Base-by-base conservation (phyloP, 2,329 filamentous ascomycete genomes). In the Periconia sp. region DNA sequence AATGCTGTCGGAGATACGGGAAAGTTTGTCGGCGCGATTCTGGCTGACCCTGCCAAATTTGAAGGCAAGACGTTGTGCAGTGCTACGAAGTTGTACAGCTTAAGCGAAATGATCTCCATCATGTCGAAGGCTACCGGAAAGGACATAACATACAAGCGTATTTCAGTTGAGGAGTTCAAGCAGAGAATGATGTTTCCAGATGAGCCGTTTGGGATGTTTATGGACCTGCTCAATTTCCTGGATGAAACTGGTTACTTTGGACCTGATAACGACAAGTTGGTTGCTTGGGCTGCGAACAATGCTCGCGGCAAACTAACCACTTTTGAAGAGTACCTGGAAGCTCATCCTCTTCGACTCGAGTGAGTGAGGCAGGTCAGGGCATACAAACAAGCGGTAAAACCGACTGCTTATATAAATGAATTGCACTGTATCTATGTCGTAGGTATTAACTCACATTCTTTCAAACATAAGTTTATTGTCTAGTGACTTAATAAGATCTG, bases 1-100 rank as follows among this genome's bases (percentile, higher is more conserved):
- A 55, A 62, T 41, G 53, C 59, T 2, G 51, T 55, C 3, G 40
- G 43, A 19, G 60, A 62, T 37, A 59, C 57, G 33, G 60, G 60
- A 15, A 62, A 62, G n/a, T 62, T 57, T 35, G 54, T 60, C 15
- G 57, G 53, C 6, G 50, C 57, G 9, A 53, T 50, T 30, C 46
- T 61, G 13, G 54, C 54, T 5, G 41, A 59, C 23, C 53, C 53
- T 10, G 33, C 41, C 1, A 59, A 54, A 11, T 33, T 52, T 20
- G 57, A 55, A 8, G 56, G 59, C 41, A 55, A 60, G 19, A 54
- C 47, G 2, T 45, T 52, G 0, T 6, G 33, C 33, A 49, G 49
- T 45, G 51, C 52, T 10, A 47, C 49, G 1, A 47, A 19, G 0
- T 56, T 51, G 49, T 52, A 50, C 17, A 58, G 56, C 40, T 55